These are phyloP conservation scores for Primulina huaijiensis DNA, from an alignment of 257 asterid genomes.

Conservation along the genomic window DNA sequence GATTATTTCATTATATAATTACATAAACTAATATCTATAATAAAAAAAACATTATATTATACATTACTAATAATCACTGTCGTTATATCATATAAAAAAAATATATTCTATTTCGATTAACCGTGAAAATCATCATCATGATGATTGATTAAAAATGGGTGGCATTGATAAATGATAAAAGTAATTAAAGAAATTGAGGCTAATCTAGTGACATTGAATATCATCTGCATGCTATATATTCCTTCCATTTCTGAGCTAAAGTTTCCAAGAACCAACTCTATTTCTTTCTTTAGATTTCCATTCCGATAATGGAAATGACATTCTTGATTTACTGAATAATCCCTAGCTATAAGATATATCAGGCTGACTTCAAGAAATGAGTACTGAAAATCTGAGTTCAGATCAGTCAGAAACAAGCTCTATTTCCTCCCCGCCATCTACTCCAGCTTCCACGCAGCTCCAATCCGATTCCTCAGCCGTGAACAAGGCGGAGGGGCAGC, in stretches of 20 bases:
- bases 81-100: too few species aligned
- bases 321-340: background rate
- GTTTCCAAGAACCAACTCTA: background rate
- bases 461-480: background rate
- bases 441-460: background rate
- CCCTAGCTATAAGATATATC: too few species aligned
- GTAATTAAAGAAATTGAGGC: background rate
- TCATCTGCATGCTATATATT: background rate
- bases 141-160: background rate
- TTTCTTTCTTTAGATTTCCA: background rate
- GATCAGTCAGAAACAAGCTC: background rate
- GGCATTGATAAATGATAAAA: background rate
- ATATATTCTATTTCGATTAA: too few species aligned
- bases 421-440: background rate
- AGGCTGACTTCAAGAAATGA: background rate
- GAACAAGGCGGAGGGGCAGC: background rate
- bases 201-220: background rate
- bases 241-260: background rate
- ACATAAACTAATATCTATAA: too few species aligned
- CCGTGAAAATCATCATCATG: too few species aligned
- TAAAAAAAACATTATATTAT: too few species aligned
- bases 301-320: background rate
- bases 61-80: too few species aligned
- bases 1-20: too few species aligned
- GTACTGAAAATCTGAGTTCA: background rate